Evolutionary conservation across 2,329 filamentous ascomycete species (phyloP), one percentile per base, ranked within the genome.

Genomic region (Arthrobotrys pseudoclavata): DNA sequence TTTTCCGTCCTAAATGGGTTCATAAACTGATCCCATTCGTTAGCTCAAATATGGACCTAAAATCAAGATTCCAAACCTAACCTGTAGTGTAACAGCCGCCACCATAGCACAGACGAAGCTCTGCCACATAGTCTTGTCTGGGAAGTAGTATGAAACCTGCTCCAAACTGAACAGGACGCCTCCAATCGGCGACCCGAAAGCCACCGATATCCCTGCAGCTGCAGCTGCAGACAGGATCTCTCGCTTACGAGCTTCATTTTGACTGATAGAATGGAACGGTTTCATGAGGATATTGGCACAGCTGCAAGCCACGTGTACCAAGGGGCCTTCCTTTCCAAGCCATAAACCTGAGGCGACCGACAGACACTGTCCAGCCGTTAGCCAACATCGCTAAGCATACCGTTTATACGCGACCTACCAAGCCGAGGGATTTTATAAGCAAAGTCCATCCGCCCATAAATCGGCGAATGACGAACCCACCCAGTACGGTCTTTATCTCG

Each of bases 61-160:
- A 40, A 37, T 20, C 10, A n/a, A 50, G 18, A 24, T 37, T 47
- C 55, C 29, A 31, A 22, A 57, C 7, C 48, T 89, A 4, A 93
- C 93, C 84, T 98, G 95, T 3, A 99, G 87, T 13, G 94, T 93
- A 42, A 98, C 93, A 18, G 96, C 95, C 15, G 94, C 96, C n/a
- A 97, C 93, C 94, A 98, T 98, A 83, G 96, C 96, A 82, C 96
- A 98, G 47, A 99, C 96, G 82, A 99, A 99, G 82, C 94, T 97
- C 83, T 97, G 96, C 96, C 96, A 99, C 96, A 99, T 98, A 9
- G 96, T 98, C 84, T 98, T 98, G 84, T 98, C 95, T 0, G 96
- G 95, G 81, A 98, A 98, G 84, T 97, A 98, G 83, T 97, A 98
- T 0, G 94, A 97, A 1, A 98, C 86, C 87, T 97, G 93, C 88